Evolutionary conservation across 2,329 filamentous ascomycete species (phyloP), one percentile per base, ranked within the genome.

Genomic region (Sphaerulina musiva): DNA sequence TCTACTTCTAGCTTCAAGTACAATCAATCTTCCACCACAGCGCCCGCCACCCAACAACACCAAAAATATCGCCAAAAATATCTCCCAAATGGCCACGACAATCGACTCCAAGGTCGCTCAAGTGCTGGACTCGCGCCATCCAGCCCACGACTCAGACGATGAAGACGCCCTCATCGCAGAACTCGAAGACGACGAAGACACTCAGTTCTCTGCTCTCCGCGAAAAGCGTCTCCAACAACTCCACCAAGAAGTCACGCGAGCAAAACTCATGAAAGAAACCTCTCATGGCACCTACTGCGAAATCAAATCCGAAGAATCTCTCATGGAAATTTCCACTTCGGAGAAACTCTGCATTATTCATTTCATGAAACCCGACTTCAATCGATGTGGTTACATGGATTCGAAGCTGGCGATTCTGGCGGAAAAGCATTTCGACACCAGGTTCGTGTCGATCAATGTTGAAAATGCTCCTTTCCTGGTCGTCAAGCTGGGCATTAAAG

Each of bases 361-460:
- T 65, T 85, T 85, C 67, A 81, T 78, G 66, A 82, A 84, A 64
- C 75, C 80, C 2, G 82, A 84, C 63, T 85, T 85, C 68, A 74
- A 77, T 17, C 77, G 81, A 51, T 85, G 82, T 68, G 70, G 72
- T 9, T 76, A 81, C 51, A 85, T 85, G 82, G 81, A 84, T 64
- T 72, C 72, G 46, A 80, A 81, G 66, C 72, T 84, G 9, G 72
- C 76, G 46, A 69, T 76, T 65, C 69, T 83, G 40, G 79, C 80
- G 1, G 73, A 73, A 14, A 79, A 78, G 55, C 80, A 83, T 63
- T 80, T 80, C 58, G 80, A 82, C 61, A 81, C 80, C 2, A 70
- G 80, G 14, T 78, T 83, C 51, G 67, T 82, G 14, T 76, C 74
- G 56, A 81, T 82, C 64, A 78, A 80, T 58, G 80, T 82, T 34